Evolutionary conservation across 176 grass and related monocot species (phyloP).

Genomic region (Pontederia crassipes): DNA sequence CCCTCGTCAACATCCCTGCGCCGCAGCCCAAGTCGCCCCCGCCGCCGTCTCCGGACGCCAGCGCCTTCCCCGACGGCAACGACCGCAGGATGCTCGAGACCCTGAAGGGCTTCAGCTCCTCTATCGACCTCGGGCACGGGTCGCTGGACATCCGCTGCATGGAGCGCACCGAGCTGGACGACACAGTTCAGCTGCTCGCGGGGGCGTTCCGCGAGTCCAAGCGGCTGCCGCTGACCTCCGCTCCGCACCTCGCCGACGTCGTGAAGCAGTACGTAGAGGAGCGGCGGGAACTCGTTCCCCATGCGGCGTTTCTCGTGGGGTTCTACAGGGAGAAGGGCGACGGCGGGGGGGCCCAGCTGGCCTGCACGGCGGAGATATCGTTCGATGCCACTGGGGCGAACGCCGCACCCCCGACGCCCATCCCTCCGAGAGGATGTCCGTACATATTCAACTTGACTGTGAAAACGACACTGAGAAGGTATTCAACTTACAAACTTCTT

Average conservation of each 20-base stretch:
- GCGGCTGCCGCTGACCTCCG: slow-evolving; percentile 37
- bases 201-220: slow-evolving; percentile 67
- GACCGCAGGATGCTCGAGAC: slow-evolving; percentile 13
- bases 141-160: slow-evolving; percentile 51
- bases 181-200: slow-evolving; percentile 49
- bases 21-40: background rate
- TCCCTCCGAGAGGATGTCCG: slow-evolving; percentile 50
- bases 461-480: slow-evolving; percentile 66
- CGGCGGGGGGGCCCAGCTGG: slow-evolving; percentile 38
- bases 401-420: slow-evolving; percentile 50
- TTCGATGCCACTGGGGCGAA: slow-evolving; percentile 59
- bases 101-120: slow-evolving; percentile 6
- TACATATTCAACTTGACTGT: slow-evolving; percentile 97
- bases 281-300: slow-evolving; percentile 43
- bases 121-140: slow-evolving; percentile 37
- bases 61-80: slow-evolving; percentile 30
- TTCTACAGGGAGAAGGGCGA: slow-evolving; percentile 26
- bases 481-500: slow-evolving; percentile 5
- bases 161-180: slow-evolving; percentile 32
- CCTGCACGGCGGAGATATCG: slow-evolving; percentile 75
- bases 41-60: background rate
- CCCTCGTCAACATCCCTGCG: background rate
- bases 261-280: slow-evolving; percentile 61
- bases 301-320: slow-evolving; percentile 62
- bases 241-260: slow-evolving; percentile 47